phyloP scores from a whole-genome alignment of 768 basidiomycete genomes.

The Mycena polygramma region DNA sequence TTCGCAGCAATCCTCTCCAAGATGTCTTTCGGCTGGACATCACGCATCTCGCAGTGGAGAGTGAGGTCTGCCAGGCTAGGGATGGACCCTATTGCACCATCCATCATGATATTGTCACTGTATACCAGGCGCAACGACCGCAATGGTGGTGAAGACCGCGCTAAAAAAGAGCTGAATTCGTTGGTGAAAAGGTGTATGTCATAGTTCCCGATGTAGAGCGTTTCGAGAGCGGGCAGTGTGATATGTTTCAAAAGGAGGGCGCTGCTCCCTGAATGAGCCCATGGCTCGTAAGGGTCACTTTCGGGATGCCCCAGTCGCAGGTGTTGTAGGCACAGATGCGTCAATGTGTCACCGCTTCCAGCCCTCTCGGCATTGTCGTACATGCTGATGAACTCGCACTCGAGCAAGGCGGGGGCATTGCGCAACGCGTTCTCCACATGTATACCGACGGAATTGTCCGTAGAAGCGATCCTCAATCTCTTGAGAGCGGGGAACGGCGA shows the following conservation, averaged over 20 bases:
- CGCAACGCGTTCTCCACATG: too few species aligned
- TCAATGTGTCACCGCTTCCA: not conserved
- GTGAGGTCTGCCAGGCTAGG: not conserved
- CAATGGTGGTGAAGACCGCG: slow-evolving; percentile 7
- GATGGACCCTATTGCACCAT: not conserved
- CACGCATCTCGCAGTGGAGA: not conserved
- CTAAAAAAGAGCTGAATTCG: not conserved
- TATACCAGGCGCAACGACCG: not conserved
- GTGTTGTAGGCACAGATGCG: not conserved
- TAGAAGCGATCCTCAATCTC: not conserved
- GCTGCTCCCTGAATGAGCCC: too few species aligned
- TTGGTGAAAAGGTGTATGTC: not conserved
- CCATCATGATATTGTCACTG: not conserved
- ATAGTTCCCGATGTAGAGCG: not conserved
- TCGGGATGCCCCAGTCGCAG: not conserved
- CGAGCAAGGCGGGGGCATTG: not conserved
- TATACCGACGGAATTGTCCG: not conserved
- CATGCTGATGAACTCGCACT: not conserved
- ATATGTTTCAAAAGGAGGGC: not conserved
- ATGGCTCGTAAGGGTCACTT: too few species aligned
- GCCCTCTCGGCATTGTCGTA: not conserved
- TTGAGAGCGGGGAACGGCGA: not conserved
- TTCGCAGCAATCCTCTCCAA: not conserved
- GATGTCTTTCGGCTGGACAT: too few species aligned
- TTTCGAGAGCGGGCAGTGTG: slow-evolving; percentile 11